These are phyloP conservation scores for Acorus calamus DNA, from an alignment of 106 monocot genomes.

Conservation along the genomic window DNA sequence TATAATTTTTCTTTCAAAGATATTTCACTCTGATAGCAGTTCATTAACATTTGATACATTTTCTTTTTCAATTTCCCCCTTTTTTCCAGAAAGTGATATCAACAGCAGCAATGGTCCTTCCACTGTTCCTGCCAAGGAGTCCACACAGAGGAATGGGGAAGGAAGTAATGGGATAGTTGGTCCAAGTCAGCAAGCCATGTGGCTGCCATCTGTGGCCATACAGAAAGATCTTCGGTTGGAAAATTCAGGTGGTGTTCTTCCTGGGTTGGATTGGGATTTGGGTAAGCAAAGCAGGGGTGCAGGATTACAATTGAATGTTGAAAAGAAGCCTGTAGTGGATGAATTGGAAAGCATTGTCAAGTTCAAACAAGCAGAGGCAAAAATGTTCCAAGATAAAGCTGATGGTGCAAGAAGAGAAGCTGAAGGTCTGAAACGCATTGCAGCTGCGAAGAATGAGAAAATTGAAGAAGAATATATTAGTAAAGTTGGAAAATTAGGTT, in stretches of 20 bases:
- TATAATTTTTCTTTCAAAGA: no score
- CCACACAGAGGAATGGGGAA: slow-evolving; percentile 12
- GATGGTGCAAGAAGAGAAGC: slow-evolving; percentile 73
- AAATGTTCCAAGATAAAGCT: slow-evolving; percentile 72
- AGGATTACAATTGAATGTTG: slow-evolving; percentile 17
- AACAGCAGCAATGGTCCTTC: slow-evolving; percentile 20
- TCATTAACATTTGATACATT: no score
- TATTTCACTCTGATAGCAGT: no score
- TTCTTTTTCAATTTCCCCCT: background rate
- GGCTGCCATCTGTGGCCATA: slow-evolving; percentile 15
- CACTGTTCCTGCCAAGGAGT: slow-evolving; percentile 7
- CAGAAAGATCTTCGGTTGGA: slow-evolving; percentile 18
- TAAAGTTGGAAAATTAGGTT: slow-evolving; percentile 25
- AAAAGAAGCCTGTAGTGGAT: slow-evolving; percentile 51
- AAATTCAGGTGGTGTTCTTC: slow-evolving; percentile 9
- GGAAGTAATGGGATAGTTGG: slow-evolving; percentile 14
- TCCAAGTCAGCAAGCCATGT: slow-evolving; percentile 17
- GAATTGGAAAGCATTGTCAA: slow-evolving; percentile 70
- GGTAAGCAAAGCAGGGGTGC: slow-evolving; percentile 15
- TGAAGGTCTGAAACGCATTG: slow-evolving; percentile 49
- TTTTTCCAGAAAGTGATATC: slow-evolving; percentile 40
- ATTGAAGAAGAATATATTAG: slow-evolving; percentile 58
- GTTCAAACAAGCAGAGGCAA: slow-evolving; percentile 74
- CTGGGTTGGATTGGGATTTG: slow-evolving; percentile 6
- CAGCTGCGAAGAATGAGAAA: slow-evolving; percentile 37